Evolutionary conservation across 805 yeast species (phyloP).

Genomic region (Huiozyma naganishii): DNA sequence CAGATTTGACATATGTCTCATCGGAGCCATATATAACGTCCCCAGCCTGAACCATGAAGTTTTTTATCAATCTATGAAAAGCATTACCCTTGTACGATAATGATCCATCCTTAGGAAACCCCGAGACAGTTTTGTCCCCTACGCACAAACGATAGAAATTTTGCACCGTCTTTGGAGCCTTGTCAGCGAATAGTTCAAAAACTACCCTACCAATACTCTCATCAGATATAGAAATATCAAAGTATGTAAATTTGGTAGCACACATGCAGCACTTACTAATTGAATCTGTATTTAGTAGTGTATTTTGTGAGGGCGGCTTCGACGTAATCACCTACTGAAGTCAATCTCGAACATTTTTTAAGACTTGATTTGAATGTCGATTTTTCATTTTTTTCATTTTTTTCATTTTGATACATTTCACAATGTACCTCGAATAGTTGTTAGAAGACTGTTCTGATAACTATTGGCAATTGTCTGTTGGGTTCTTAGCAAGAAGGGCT

Average conservation of each 20-base stretch:
- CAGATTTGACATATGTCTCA: constrained; percentile 10
- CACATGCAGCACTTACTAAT: neutral
- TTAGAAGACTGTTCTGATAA: too few relatives aligned
- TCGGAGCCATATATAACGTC: constrained; percentile 37
- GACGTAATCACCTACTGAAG: too few relatives aligned
- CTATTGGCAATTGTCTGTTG: too few relatives aligned
- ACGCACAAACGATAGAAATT: constrained; percentile 42
- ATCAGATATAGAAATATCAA: constrained; percentile 43
- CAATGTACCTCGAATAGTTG: too few relatives aligned
- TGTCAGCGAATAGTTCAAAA: constrained; percentile 34
- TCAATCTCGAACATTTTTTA: too few relatives aligned
- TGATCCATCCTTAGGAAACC: constrained; percentile 10
- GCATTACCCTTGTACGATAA: constrained; percentile 34
- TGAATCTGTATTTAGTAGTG: too few relatives aligned
- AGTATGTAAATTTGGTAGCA: constrained; percentile 20
- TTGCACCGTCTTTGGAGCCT: constrained; percentile 47
- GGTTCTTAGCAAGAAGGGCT: too few relatives aligned
- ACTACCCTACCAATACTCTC: constrained; percentile 49
- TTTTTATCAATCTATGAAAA: constrained; percentile 56
- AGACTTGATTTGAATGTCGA: too few relatives aligned
- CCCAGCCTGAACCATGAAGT: constrained; percentile 65
- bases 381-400: too few relatives aligned
- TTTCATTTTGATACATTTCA: too few relatives aligned
- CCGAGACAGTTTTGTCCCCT: constrained; percentile 20
- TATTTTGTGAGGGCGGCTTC: too few relatives aligned